phyloP scores from a whole-genome alignment of 129 eudicot genomes.

The Saussurea involucrata region DNA sequence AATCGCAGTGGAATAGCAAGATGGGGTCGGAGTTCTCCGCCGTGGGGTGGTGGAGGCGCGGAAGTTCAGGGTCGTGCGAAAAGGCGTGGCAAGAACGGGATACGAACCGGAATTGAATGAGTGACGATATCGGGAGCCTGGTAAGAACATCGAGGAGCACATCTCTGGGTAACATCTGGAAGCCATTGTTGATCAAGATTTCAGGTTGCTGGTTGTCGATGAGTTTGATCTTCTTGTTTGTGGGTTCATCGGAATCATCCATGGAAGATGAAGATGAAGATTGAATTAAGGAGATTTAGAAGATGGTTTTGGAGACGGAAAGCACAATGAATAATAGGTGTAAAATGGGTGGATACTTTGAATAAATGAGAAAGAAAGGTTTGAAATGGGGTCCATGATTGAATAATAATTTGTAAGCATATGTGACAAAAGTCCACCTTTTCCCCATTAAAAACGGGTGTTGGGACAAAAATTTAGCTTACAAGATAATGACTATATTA shows the following conservation, averaged over 20 bases:
- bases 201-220: neutral
- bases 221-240: conserved; percentile 26
- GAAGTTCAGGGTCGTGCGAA: conserved; percentile 39
- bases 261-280: neutral
- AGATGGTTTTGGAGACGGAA: conserved; percentile 45
- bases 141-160: conserved; percentile 45
- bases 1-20: conserved; percentile 49
- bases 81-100: conserved; percentile 34
- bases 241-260: neutral
- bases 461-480: conserved; percentile 26
- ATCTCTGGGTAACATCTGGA: conserved; percentile 39
- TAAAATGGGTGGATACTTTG: conserved; percentile 12
- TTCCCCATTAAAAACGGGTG: conserved; percentile 35
- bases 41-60: conserved; percentile 25
- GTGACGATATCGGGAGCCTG: conserved; percentile 47
- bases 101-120: conserved; percentile 52
- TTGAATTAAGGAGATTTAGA: conserved; percentile 12
- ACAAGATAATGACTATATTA: conserved; percentile 22
- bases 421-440: conserved; percentile 41
- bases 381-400: conserved; percentile 36
- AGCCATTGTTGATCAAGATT: conserved; percentile 27
- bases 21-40: conserved; percentile 20
- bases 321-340: conserved; percentile 33
- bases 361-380: conserved; percentile 5
- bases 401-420: conserved; percentile 39